Conservation (phyloP, 805 yeast species). For the Sugiyamaella americana region DNA sequence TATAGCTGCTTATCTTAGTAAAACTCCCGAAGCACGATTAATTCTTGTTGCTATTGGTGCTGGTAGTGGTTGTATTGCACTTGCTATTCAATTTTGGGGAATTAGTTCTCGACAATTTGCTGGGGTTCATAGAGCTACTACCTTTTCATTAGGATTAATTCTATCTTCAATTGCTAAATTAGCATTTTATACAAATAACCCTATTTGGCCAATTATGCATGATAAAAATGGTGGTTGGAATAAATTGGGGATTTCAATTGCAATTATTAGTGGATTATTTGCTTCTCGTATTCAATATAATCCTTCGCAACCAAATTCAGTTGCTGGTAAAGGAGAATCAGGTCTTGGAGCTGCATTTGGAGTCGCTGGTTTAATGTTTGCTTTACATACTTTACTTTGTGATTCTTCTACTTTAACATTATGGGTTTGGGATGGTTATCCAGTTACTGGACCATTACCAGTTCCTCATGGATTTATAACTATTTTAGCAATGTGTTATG, state of each 20-base stretch:
- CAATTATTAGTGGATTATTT: conserved; percentile 56
- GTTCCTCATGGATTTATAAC: conserved; percentile 74
- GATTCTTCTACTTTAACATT: conserved; percentile 83
- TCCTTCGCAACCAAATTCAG: conserved; percentile 20
- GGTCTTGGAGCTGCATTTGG: conserved; percentile 53
- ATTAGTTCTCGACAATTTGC: conserved; percentile 30
- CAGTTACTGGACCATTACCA: conserved; percentile 80
- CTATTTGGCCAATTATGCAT: conserved; percentile 94
- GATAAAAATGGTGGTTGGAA: conserved; percentile 82
- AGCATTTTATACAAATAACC: conserved; percentile 78
- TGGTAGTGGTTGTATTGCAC: conserved; percentile 53
- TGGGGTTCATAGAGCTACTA: conserved; percentile 41
- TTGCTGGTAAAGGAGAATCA: conserved; percentile 19
- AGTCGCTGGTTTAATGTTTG: conserved; percentile 69
- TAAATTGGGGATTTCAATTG: conserved; percentile 57
- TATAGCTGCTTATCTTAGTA: conserved; percentile 65
- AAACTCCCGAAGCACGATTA: conserved; percentile 65
- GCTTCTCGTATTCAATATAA: conserved; percentile 39
- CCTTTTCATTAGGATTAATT: conserved; percentile 67
- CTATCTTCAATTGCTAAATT: conserved; percentile 69
- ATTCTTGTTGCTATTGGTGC: conserved; percentile 61
- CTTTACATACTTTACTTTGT: conserved; percentile 64
- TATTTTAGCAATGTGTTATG: conserved; percentile 52
- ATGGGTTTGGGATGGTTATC: conserved; percentile 97
- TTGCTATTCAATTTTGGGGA: conserved; percentile 48